Conservation (phyloP, 495 filamentous ascomycete species). For the Daldinia childiae region DNA sequence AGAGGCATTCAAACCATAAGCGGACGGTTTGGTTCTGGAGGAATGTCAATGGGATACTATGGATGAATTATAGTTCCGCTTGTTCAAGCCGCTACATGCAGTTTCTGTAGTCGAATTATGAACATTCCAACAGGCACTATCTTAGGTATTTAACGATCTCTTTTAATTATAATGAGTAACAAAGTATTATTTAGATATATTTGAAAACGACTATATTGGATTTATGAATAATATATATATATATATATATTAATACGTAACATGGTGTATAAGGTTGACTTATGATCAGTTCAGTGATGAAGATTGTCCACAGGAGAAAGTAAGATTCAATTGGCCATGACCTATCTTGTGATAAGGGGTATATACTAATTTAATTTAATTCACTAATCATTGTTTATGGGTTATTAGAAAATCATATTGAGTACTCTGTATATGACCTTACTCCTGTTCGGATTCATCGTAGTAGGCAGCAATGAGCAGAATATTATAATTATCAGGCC, state of each 20-base stretch:
- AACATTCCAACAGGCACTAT: not conserved
- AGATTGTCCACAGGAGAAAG: too few relatives aligned
- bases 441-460: too few relatives aligned
- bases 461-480: too few relatives aligned
- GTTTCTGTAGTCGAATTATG: not conserved
- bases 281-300: too few relatives aligned
- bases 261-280: too few relatives aligned
- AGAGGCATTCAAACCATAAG: constrained; percentile 20
- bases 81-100: not conserved
- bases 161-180: not conserved
- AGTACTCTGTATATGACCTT: too few relatives aligned
- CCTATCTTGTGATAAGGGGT: too few relatives aligned
- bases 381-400: too few relatives aligned
- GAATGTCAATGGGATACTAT: not conserved
- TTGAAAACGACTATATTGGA: not conserved
- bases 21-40: not conserved
- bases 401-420: too few relatives aligned
- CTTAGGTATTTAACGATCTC: not conserved
- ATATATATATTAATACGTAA: not conserved
- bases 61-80: constrained; percentile 1
- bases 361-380: too few relatives aligned
- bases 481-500: too few relatives aligned
- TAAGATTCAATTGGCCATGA: too few relatives aligned
- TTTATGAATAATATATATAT: not conserved
- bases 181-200: not conserved